Base-by-base conservation (phyloP, 768 basidiomycete genomes). In the Podaxis sp. region DNA sequence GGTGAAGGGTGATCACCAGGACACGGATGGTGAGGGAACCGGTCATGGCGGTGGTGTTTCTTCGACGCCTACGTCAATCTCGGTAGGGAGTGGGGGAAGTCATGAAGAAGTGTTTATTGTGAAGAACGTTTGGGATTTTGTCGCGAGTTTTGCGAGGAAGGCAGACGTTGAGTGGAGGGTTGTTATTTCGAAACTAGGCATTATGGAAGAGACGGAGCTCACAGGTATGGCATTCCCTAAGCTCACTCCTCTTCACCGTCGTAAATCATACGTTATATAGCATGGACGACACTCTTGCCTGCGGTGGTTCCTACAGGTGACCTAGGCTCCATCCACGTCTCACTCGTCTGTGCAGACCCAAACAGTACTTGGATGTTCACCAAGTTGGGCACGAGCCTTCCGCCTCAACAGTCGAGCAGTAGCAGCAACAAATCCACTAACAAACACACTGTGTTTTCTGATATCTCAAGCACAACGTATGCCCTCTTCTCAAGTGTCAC, bases 81-180 rank as follows among this genome's bases (percentile, higher is more conserved):
- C 32, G 7, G 32, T 32, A 32, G 32, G 32, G 32, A 18, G 36
- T 54, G 52, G 52, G 21, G 37, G 36, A 16, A 44, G 51, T 44
- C 40, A 53, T 32, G 76, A 80, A 21, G 83, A 85, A 62, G 72
- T 72, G 13, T 82, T 82, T 61, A 71, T 83, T 3, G 79, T 87
- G 2, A 74, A 71, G 52, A 84, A 83, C 61, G 77, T 94, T 5
- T 93, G 91, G 91, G 78, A 79, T 13, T 91, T 94, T 71, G 82
- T 80, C 0, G 69, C 81, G 57, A 77, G 80, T 37, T 82, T 89
- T 66, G 84, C 86, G 10, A 79, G 78, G 66, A 82, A 77, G 62
- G 87, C 87, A 10, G 84, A 85, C 67, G 75, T 92, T 21, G 91
- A 94, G 69, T 95, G 93, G 93, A 80, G 88, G 55, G 73, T 94